Evolutionary conservation across 2,329 filamentous ascomycete genomes (phyloP), one percentile per base, ranked within the genome.

Genomic region (Septoria linicola): DNA sequence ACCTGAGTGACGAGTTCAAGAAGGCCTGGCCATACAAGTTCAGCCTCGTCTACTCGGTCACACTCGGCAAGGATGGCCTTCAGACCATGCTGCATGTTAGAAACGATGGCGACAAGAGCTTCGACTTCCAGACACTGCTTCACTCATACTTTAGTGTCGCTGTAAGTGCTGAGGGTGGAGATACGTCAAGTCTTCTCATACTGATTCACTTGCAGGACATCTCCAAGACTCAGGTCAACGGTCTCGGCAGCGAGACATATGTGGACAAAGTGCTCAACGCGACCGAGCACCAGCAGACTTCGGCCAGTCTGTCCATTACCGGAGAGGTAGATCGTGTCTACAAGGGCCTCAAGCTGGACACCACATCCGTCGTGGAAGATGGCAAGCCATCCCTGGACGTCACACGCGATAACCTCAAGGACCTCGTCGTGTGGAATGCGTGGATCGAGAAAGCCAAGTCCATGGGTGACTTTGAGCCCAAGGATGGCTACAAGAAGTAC

Each of bases 391-490:
- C 80, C 43, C 90, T 87, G 74, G 83, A 84, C 53, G 78, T 97
- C 49, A 81, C 86, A 34, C 83, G 93, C 55, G 89, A 96, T 71
- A 91, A 89, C 60, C 79, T 99, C 60, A 80, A 81, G 56, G 89
- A 97, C 61, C 84, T 93, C 13, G 92, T 96, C 1, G 87, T 97
- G 23, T 99, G 93, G 93, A 99, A 99, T 72, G 93, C 93, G 1
- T 96, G 92, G 90, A 78, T 80, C 34, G 88, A 91, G 58, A 95
- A 95, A 76, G 83, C 88, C 1, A 81, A 83, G 62, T 79, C 79
- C 4, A 95, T 96, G 74, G 83, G 76, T 45, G 93, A 99, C 71
- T 96, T 97, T 68, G 81, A 80, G 52, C 93, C 93, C 42, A 87
- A 95, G 66, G 87, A 91, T 47, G 93, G 88, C 31, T 97, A 86